Evolutionary conservation across 257 asterid genomes (phyloP).

Genomic region (Jaltomata sinuosa): DNA sequence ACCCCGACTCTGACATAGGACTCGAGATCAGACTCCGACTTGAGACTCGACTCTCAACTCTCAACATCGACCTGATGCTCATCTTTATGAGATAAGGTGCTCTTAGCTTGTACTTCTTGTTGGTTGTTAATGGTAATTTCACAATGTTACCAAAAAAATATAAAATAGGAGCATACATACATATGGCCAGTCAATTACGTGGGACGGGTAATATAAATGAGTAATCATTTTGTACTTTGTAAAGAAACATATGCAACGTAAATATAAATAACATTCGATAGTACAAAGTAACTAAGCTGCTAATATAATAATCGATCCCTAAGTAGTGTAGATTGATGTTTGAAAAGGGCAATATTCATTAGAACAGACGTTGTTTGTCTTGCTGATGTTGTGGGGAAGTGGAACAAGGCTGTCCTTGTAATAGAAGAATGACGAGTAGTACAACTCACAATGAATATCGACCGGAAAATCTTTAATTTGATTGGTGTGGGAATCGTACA

Average conservation of each 20-base stretch:
- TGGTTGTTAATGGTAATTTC: not conserved
- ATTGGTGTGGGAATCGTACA: not conserved
- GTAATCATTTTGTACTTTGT: too few relatives aligned
- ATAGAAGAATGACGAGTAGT: not conserved
- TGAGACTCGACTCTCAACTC: too few relatives aligned
- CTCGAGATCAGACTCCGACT: too few relatives aligned
- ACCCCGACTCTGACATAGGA: too few relatives aligned
- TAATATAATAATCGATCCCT: not conserved
- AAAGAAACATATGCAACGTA: too few relatives aligned
- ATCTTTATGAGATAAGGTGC: too few relatives aligned
- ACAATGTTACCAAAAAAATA: not conserved
- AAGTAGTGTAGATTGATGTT: not conserved
- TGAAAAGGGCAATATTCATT: not conserved
- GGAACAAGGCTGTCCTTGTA: not conserved
- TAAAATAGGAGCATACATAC: too few relatives aligned
- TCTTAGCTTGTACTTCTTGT: not conserved
- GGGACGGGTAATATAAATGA: too few relatives aligned
- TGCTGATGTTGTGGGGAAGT: not conserved
- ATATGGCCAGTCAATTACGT: too few relatives aligned
- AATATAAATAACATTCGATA: too few relatives aligned
- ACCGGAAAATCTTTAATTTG: not conserved
- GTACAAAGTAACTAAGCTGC: too few relatives aligned
- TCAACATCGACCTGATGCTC: too few relatives aligned
- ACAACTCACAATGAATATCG: not conserved
- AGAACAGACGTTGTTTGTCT: not conserved